A percentile compares a stretch with the other conserved stretches of the same genome.
Evolutionary conservation across 192 early-diverging fungal species (phyloP).

Genomic region (Coemansia sp.): DNA sequence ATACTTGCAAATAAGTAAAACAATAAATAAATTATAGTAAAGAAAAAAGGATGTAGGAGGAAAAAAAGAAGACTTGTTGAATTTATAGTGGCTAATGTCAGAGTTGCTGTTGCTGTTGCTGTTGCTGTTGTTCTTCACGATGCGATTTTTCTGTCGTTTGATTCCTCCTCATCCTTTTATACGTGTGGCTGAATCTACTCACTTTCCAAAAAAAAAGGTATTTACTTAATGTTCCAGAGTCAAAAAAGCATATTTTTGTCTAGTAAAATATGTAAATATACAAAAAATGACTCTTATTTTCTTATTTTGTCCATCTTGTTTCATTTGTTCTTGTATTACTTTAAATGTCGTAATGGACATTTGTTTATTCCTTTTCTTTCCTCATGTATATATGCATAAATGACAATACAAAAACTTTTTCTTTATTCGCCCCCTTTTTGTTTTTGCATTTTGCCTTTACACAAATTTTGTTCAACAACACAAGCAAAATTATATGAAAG

Average conservation of each 20-base stretch:
- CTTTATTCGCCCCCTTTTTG: constrained; percentile 8
- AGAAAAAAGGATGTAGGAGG: not conserved
- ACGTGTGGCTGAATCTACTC: not conserved
- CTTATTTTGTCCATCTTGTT: not conserved
- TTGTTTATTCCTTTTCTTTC: too few relatives aligned
- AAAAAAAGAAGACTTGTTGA: not conserved
- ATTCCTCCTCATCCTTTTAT: not conserved
- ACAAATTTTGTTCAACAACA: not conserved
- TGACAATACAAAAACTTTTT: constrained; percentile 7
- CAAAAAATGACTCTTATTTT: not conserved
- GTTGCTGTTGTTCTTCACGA: too few relatives aligned
- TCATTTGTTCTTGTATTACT: not conserved
- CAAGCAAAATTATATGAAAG: not conserved
- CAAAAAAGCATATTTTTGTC: not conserved
- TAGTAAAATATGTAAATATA: too few relatives aligned
- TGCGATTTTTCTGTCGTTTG: not conserved
- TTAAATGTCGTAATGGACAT: not conserved
- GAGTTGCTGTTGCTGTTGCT: too few relatives aligned
- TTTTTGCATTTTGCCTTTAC: not conserved
- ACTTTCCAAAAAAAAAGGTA: not conserved
- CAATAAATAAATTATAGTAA: not conserved
- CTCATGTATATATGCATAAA: not conserved
- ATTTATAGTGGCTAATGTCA: not conserved
- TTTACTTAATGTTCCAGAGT: not conserved
- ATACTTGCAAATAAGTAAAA: not conserved